Conservation (phyloP, 345 rosid genomes). For the Hibiscus mutabilis region DNA sequence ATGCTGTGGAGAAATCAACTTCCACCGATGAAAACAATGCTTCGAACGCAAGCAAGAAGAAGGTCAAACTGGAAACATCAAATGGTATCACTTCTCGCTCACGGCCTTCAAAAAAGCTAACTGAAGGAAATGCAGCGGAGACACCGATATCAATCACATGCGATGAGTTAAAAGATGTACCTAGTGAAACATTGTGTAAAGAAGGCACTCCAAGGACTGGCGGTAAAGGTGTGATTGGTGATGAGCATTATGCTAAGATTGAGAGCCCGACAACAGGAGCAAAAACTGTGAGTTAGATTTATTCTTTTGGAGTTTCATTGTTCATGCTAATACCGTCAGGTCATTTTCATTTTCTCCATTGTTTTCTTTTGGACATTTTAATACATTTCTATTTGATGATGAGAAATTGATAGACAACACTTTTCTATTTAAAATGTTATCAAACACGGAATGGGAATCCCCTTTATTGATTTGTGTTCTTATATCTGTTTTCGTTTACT, state of each 20-base stretch:
- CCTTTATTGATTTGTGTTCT: too few relatives aligned
- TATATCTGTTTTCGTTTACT: too few relatives aligned
- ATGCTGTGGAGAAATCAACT: conserved; percentile 19
- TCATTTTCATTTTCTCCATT: not conserved
- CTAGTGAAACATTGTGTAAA: conserved; percentile 14
- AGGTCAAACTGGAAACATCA: conserved; percentile 23
- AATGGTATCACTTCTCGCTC: conserved; percentile 13
- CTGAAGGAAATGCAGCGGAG: conserved; percentile 17
- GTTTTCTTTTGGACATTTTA: not conserved
- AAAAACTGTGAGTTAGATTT: conserved; percentile 40
- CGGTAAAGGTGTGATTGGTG: conserved; percentile 12
- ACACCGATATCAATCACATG: conserved; percentile 13
- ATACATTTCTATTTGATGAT: not conserved
- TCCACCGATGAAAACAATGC: conserved; percentile 16
- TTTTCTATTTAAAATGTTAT: too few relatives aligned
- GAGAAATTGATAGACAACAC: conserved; percentile 7
- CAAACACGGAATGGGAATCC: too few relatives aligned
- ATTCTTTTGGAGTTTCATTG: conserved; percentile 11
- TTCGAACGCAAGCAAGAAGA: conserved; percentile 23
- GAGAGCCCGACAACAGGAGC: conserved; percentile 24
- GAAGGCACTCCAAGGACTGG: conserved; percentile 20
- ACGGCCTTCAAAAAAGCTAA: conserved; percentile 5
- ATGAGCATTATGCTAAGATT: conserved; percentile 18
- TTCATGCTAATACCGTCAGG: not conserved
- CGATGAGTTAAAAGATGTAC: conserved; percentile 7